phyloP scores from a whole-genome alignment of 768 basidiomycete genomes.

The Suillus spraguei region DNA sequence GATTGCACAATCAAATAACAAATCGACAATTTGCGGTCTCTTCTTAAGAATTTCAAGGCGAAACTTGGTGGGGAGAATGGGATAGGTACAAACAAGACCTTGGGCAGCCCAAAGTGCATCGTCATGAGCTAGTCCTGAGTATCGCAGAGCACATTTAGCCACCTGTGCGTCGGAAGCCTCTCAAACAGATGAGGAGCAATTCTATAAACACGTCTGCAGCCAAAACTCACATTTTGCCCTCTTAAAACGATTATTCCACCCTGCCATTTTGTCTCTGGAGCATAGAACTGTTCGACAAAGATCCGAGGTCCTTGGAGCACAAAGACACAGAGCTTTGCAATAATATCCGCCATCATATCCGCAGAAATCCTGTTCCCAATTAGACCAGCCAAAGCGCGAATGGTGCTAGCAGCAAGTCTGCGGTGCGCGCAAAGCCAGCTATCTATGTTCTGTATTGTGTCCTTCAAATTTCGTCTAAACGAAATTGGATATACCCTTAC shows the following conservation, averaged over 20 bases:
- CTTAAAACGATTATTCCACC: constrained; percentile 13
- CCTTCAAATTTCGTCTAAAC: not conserved
- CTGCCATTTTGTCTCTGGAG: constrained; percentile 16
- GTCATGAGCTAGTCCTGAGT: constrained; percentile 29
- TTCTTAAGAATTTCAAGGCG: constrained; percentile 18
- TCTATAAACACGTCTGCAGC: not conserved
- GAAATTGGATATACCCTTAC: constrained; percentile 13
- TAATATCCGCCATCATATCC: constrained; percentile 25
- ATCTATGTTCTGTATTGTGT: constrained; percentile 19
- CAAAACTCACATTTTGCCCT: constrained; percentile 7
- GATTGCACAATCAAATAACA: constrained; percentile 26
- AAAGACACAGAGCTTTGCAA: constrained; percentile 26
- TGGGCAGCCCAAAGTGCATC: constrained; percentile 14
- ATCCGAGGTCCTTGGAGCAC: constrained; percentile 27
- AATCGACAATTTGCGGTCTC: constrained; percentile 18
- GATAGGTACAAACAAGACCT: constrained; percentile 16
- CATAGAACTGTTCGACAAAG: constrained; percentile 21
- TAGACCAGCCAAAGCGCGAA: constrained; percentile 26
- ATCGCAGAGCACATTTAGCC: constrained; percentile 29
- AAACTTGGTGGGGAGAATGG: constrained; percentile 12
- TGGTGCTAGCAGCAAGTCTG: constrained; percentile 17
- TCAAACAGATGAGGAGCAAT: not conserved
- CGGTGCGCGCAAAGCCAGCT: constrained; percentile 26
- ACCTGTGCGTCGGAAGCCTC: constrained; percentile 8
- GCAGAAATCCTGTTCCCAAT: constrained; percentile 23